These are phyloP conservation scores for Tylopilus microsporus DNA, from an alignment of 1,284 basidiomycete genomes.

Conservation along the genomic window DNA sequence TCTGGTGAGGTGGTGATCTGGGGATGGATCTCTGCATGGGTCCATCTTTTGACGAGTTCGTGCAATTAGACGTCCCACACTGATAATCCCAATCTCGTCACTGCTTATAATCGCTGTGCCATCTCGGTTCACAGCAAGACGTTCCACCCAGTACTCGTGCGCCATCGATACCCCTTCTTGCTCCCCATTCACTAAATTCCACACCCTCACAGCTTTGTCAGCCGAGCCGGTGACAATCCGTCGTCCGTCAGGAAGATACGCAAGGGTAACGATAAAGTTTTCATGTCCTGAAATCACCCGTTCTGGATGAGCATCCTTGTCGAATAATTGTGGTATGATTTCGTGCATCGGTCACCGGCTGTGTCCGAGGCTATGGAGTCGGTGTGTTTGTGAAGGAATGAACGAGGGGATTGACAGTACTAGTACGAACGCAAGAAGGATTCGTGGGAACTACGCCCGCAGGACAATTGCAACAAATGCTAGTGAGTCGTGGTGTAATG, in stretches of 20 bases:
- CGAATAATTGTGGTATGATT: too few species aligned
- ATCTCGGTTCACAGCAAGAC: not conserved
- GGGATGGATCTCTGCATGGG: not conserved
- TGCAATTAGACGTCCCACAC: not conserved
- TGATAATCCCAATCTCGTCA: not conserved
- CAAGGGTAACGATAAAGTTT: not conserved
- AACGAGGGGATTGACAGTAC: too few species aligned
- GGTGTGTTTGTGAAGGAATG: too few species aligned
- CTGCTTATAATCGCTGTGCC: not conserved
- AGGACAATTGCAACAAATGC: too few species aligned
- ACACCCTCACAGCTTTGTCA: not conserved
- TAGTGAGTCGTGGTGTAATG: too few species aligned
- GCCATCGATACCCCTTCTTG: not conserved
- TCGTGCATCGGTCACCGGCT: too few species aligned
- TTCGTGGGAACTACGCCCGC: too few species aligned
- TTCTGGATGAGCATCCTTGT: too few species aligned
- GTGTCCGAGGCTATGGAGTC: too few species aligned
- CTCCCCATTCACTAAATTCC: not conserved
- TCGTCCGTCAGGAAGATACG: conserved; percentile 4
- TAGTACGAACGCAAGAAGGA: too few species aligned
- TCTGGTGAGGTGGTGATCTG: not conserved
- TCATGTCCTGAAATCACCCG: not conserved
- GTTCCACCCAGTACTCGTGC: not conserved
- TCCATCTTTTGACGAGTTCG: not conserved
- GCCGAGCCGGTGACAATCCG: not conserved